phyloP scores from a whole-genome alignment of 2,329 filamentous ascomycete genomes.

The Ceratocystis ficicola region DNA sequence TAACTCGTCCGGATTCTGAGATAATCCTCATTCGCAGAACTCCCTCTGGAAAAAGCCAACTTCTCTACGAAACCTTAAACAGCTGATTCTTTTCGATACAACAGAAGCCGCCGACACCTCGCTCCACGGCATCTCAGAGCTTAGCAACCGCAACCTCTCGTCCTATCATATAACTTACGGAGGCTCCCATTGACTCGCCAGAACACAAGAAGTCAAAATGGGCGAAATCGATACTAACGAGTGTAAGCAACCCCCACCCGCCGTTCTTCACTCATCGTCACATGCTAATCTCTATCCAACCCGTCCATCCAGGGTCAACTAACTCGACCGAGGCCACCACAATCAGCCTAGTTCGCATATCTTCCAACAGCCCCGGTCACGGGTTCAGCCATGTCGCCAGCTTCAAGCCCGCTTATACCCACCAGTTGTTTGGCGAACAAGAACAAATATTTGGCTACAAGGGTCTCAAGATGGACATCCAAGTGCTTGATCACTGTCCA shows the following conservation, averaged over 20 bases:
- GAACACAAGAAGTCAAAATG: neutral
- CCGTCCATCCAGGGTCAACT: slow-evolving; percentile 39
- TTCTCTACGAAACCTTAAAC: neutral
- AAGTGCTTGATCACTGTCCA: slow-evolving; percentile 31
- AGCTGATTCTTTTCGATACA: neutral
- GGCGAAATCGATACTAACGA: slow-evolving; percentile 10
- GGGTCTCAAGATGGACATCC: slow-evolving; percentile 61
- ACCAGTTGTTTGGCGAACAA: slow-evolving; percentile 85
- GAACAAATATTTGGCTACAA: slow-evolving; percentile 87
- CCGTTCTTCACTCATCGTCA: slow-evolving; percentile 4
- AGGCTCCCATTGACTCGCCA: neutral
- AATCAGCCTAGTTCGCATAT: slow-evolving; percentile 46
- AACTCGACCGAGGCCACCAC: slow-evolving; percentile 50
- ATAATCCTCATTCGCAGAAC: neutral
- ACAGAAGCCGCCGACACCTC: neutral
- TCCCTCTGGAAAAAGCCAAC: neutral
- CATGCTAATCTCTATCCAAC: slow-evolving; percentile 23
- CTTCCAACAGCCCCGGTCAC: slow-evolving; percentile 37
- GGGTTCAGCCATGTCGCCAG: slow-evolving; percentile 39
- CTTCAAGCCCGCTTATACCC: slow-evolving; percentile 81
- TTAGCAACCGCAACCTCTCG: neutral
- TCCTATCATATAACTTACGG: neutral
- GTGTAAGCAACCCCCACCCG: slow-evolving; percentile 3
- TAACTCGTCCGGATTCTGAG: neutral
- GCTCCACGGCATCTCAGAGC: neutral